A percentile compares a stretch with the other conserved stretches of the same genome.
Evolutionary conservation across 139 green algal species (phyloP).

Genomic region (Closterium sp.): DNA sequence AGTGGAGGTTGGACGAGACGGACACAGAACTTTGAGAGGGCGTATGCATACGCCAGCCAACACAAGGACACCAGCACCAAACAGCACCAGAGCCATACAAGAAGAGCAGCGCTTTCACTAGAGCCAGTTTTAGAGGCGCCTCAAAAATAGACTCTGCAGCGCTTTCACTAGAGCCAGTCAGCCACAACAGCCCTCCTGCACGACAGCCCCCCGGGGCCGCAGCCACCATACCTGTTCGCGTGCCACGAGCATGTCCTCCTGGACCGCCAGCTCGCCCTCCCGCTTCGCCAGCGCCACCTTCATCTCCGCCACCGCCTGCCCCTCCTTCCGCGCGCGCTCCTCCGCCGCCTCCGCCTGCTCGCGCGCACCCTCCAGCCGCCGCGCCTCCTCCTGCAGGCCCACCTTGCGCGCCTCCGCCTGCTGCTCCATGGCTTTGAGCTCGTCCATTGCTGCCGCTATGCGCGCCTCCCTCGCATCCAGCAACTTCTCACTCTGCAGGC

Average conservation of each 20-base stretch:
- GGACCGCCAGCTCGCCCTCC: neutral
- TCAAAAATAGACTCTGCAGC: too few species aligned
- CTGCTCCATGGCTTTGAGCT: neutral
- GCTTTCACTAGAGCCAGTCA: too few species aligned
- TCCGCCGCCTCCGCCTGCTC: neutral
- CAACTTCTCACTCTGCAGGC: neutral
- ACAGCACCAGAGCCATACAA: too few species aligned
- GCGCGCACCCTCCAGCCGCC: neutral
- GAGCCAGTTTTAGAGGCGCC: too few species aligned
- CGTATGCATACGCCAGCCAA: neutral
- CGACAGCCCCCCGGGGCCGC: too few species aligned
- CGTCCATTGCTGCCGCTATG: neutral
- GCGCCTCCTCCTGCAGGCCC: neutral
- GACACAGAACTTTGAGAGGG: neutral
- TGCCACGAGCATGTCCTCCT: neutral
- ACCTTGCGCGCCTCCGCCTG: neutral
- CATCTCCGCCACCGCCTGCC: neutral
- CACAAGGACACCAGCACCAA: too few species aligned
- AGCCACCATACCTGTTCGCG: neutral
- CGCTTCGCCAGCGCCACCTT: neutral
- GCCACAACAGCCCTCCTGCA: too few species aligned
- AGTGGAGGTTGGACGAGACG: neutral
- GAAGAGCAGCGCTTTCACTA: too few species aligned
- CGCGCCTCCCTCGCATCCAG: neutral
- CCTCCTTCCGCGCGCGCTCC: neutral